A percentile compares a stretch with the other conserved stretches of the same genome.
Evolutionary conservation across 768 basidiomycete species (phyloP).

Genomic region (Lenzites betulinus): DNA sequence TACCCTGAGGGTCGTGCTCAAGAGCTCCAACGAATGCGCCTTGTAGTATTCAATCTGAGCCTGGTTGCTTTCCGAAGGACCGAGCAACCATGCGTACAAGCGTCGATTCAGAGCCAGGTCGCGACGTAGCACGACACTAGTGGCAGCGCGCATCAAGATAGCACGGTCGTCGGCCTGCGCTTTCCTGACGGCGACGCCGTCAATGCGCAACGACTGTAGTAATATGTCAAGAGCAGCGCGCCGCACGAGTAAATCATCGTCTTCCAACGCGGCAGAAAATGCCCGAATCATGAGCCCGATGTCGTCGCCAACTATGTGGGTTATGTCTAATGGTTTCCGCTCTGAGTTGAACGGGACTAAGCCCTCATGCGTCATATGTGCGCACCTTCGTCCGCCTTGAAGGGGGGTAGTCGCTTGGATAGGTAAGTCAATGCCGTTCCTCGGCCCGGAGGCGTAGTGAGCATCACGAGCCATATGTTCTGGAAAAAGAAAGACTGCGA

Average conservation of each 20-base stretch:
- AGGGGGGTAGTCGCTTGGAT: slow-evolving; percentile 70
- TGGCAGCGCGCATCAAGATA: slow-evolving; percentile 85
- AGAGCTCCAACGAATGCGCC: slow-evolving; percentile 68
- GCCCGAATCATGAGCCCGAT: slow-evolving; percentile 94
- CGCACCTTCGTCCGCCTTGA: slow-evolving; percentile 72
- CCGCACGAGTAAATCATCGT: slow-evolving; percentile 89
- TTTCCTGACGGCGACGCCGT: slow-evolving; percentile 68
- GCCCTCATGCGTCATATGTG: not conserved
- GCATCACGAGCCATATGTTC: slow-evolving; percentile 91
- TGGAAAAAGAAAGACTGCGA: slow-evolving; percentile 92
- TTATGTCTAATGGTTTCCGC: slow-evolving; percentile 50
- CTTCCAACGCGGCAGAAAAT: slow-evolving; percentile 88
- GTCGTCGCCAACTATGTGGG: slow-evolving; percentile 76
- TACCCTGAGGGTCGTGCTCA: slow-evolving; percentile 72
- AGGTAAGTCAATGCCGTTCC: slow-evolving; percentile 89
- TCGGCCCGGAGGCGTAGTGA: slow-evolving; percentile 84
- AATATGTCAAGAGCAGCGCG: slow-evolving; percentile 85
- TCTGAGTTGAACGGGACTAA: slow-evolving; percentile 3
- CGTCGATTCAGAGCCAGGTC: slow-evolving; percentile 93
- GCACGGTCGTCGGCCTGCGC: slow-evolving; percentile 72
- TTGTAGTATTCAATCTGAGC: slow-evolving; percentile 72
- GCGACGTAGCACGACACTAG: slow-evolving; percentile 85
- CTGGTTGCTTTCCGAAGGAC: slow-evolving; percentile 77
- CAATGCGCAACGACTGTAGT: slow-evolving; percentile 70
- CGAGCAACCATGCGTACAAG: slow-evolving; percentile 91